A percentile compares a stretch with the other conserved stretches of the same genome.
Evolutionary conservation across 345 rosid species (phyloP).

Genomic region (Clarkia xantiana): DNA sequence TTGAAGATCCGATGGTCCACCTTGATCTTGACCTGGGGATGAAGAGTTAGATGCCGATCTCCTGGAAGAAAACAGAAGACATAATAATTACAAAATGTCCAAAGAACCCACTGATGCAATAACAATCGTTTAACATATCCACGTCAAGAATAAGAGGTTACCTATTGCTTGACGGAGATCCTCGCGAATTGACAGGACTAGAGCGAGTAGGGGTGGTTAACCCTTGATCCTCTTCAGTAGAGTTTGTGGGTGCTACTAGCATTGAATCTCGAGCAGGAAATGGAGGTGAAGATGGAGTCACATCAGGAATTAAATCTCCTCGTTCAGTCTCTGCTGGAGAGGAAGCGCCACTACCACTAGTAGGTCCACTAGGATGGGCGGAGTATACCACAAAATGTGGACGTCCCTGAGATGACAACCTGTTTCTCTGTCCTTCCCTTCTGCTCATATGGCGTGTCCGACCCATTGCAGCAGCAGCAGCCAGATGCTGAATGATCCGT

Average conservation of each 20-base stretch:
- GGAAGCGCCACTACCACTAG: constrained; percentile 34
- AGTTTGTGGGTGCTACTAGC: constrained; percentile 13
- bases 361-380: constrained; percentile 35
- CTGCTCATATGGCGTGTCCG: constrained; percentile 61
- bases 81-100: neutral
- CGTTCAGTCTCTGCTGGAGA: constrained; percentile 45
- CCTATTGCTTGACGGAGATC: constrained; percentile 29
- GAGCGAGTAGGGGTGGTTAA: constrained; percentile 44
- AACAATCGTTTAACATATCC: too few relatives aligned
- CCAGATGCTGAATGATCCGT: constrained; percentile 86
- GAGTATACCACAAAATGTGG: constrained; percentile 72
- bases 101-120: neutral
- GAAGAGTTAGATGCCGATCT: constrained; percentile 42
- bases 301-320: constrained; percentile 32
- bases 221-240: constrained; percentile 22
- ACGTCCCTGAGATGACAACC: constrained; percentile 59
- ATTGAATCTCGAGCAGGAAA: constrained; percentile 20
- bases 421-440: constrained; percentile 74
- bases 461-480: constrained; percentile 98
- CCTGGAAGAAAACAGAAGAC: constrained; percentile 13
- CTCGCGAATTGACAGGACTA: constrained; percentile 20
- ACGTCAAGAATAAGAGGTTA: constrained; percentile 3
- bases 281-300: constrained; percentile 32
- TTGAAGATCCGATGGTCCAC: constrained; percentile 77
- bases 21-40: constrained; percentile 56